phyloP scores from a whole-genome alignment of 805 yeast species.

The Saturnispora galanensis region DNA sequence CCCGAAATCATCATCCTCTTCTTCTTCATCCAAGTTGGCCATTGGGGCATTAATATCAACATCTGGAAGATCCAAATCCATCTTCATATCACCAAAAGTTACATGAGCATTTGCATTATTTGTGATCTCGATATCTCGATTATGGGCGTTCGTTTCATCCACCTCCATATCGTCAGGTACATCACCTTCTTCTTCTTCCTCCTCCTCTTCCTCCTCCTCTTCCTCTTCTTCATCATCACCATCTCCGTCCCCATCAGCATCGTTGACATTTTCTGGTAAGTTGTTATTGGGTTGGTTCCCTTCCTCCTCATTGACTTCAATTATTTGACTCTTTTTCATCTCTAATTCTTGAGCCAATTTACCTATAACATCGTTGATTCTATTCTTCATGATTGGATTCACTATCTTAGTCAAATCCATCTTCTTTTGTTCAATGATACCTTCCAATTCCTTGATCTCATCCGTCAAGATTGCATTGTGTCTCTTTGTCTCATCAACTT shows the following conservation, averaged over 20 bases:
- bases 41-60: neutral
- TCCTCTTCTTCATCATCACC: slow-evolving; percentile 15
- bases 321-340: slow-evolving; percentile 59
- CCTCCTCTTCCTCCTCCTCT: slow-evolving; percentile 17
- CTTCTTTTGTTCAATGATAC: slow-evolving; percentile 66
- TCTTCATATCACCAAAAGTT: slow-evolving; percentile 3
- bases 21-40: slow-evolving; percentile 1
- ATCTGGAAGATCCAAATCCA: slow-evolving; percentile 1
- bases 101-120: too few relatives aligned
- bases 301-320: slow-evolving; percentile 24
- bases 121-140: neutral
- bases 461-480: slow-evolving; percentile 71
- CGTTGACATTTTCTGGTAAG: too few relatives aligned
- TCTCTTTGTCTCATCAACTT: slow-evolving; percentile 42
- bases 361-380: slow-evolving; percentile 72
- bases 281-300: slow-evolving; percentile 4
- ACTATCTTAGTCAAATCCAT: slow-evolving; percentile 62
- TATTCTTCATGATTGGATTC: slow-evolving; percentile 77
- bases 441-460: slow-evolving; percentile 74
- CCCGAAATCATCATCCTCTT: slow-evolving; percentile 13
- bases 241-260: slow-evolving; percentile 1
- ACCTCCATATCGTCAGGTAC: neutral
- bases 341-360: slow-evolving; percentile 77
- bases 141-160: neutral
- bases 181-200: slow-evolving; percentile 8